A percentile compares a stretch with the other conserved stretches of the same genome.
Evolutionary conservation across 2,329 filamentous ascomycete genomes (phyloP).

Genomic region (Plenodomus lindquistii): DNA sequence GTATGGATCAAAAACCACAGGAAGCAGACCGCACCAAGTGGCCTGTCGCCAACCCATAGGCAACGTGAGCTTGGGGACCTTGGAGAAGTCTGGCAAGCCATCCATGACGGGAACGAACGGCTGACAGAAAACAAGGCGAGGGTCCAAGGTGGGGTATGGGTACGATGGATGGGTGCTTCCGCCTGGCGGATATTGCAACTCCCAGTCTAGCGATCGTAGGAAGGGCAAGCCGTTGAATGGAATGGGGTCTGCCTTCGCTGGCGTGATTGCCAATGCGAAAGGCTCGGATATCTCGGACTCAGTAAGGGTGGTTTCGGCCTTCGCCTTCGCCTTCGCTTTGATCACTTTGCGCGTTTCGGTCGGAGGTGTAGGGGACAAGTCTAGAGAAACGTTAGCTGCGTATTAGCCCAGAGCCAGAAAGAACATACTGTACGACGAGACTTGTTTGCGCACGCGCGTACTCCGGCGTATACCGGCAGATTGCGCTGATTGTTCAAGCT

Average conservation of each 20-base stretch:
- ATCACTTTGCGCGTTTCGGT: not conserved
- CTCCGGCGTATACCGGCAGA: constrained; percentile 5
- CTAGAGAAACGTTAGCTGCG: not conserved
- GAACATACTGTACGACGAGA: not conserved
- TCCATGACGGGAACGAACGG: constrained; percentile 13
- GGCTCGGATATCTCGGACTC: not conserved
- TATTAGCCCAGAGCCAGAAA: rapidly evolving
- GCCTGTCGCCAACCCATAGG: constrained; percentile 20
- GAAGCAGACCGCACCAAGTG: constrained; percentile 17
- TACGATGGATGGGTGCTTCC: constrained; percentile 23
- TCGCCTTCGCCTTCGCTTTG: not conserved
- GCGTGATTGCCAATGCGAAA: not conserved
- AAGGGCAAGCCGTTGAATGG: constrained; percentile 6
- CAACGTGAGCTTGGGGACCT: constrained; percentile 4
- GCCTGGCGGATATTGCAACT: constrained; percentile 20
- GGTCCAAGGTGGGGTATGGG: constrained; percentile 17
- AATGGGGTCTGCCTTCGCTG: constrained; percentile 2
- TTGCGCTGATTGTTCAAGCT: not conserved
- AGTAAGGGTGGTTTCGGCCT: not conserved
- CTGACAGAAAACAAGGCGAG: constrained; percentile 14
- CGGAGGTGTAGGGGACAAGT: not conserved
- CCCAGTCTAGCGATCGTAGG: constrained; percentile 10
- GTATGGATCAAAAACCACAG: constrained; percentile 21
- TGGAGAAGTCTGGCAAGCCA: constrained; percentile 15
- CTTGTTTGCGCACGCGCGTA: constrained; percentile 1